These are phyloP conservation scores for Candida pseudoglaebosa DNA, from an alignment of 805 yeast species.

Conservation along the genomic window DNA sequence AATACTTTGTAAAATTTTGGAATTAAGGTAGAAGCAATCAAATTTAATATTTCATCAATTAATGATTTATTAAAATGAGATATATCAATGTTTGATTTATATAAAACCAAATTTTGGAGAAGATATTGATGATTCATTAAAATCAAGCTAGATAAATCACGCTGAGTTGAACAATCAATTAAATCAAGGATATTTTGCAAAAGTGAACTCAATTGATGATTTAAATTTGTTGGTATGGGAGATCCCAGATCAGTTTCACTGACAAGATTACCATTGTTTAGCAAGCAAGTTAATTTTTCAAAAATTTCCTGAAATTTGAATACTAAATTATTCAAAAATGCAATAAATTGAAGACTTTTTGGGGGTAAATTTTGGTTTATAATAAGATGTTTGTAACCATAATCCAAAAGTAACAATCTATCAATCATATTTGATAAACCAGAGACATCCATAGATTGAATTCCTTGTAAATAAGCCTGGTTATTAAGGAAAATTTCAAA, in stretches of 20 bases:
- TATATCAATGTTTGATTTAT: neutral
- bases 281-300: neutral
- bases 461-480: neutral
- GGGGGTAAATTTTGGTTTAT: neutral
- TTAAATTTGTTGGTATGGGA: neutral
- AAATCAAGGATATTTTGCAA: neutral
- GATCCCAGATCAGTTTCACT: neutral
- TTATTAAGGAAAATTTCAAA: neutral
- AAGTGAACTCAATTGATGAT: neutral
- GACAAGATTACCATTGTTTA: neutral
- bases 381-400: neutral
- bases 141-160: constrained; percentile 4
- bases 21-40: neutral
- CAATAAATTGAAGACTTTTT: neutral
- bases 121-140: neutral
- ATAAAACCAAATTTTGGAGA: neutral
- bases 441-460: neutral
- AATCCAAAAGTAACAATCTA: neutral
- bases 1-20: constrained; percentile 3
- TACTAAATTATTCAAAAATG: constrained; percentile 1
- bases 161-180: neutral
- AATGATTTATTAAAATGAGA: neutral
- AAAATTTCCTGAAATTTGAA: neutral
- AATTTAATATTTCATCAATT: neutral
- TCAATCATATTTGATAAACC: neutral